Base-by-base conservation (phyloP, 1,139 yeast species). In the Pichia inconspicua region DNA sequence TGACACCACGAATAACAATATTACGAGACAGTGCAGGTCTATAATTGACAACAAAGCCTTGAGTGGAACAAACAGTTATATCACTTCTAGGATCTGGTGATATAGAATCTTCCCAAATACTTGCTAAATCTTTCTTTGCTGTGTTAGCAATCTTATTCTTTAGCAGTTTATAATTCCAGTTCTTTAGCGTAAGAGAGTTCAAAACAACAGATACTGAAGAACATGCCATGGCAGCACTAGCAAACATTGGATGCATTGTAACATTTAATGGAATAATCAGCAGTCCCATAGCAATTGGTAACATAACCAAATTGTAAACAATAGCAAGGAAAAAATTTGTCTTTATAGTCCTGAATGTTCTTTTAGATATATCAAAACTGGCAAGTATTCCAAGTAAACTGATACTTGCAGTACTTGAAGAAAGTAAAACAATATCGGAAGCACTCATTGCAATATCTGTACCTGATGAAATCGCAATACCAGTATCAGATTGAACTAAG, bases 381-480 rank as follows among this genome's bases (percentile, higher is more conserved):
- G 83, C 78, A 10, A 82, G 73, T 14, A 90, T 80, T 25, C 90
- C 92, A 27, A 70, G 63, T 43, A 89, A 67, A 38, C 61, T 58
- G 19, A 39, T 30, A 2, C 15, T 17, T 12, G 27, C 25, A 35
- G 17, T 37, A 2, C 19, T 36, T 11, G 52, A 58, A 9, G 69
- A 62, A 54, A 74, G 53, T n/a, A 94, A 70, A n/a, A 92, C 96
- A 38, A 90, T 77, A 63, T 89, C 97, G 0, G 98, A 96, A 27
- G 96, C 88, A 56, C 90, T 97, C 58, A 92, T 85, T 3, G 98
- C 98, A 54, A 92, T 87, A 60, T 92, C 97, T 0, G 97, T 87
- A 3, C 97, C 96, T 0, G 95, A 78, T 27, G 95, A 83, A 51
- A 92, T 79, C 8, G 97, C 95, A 61, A 94, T 81, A 22, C 98